Base-by-base conservation (phyloP, 148 eudicot genomes). In the Agrostemma githago region DNA sequence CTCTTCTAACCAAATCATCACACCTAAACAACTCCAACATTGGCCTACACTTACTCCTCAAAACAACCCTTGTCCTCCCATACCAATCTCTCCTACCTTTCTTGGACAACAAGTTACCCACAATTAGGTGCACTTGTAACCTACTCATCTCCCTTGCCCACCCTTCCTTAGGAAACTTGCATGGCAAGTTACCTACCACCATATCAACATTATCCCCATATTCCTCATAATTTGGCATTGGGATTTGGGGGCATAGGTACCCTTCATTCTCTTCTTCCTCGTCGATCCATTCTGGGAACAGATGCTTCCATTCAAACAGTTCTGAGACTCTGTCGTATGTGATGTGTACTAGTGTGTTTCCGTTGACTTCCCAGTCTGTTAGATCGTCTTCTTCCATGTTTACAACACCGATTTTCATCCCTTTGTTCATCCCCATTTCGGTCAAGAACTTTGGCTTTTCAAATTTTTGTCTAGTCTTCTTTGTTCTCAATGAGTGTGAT, bases 281-380 rank as follows among this genome's bases (percentile, higher is more conserved):
- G 21, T 95, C 98, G 3, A 95, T 88, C 97, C 97, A 95, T 68
- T 95, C 98, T 0, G 98, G 98, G 69, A 92, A 95, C 42, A 95
- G 79, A 77, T 88, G 81, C 46, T 88, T 83, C 98, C 98, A 95
- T 69, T 90, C 84, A 1, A 95, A 86, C 0, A 81, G 26, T 40
- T 87, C 70, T 0, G 98, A 91, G 3, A 90, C 97, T 62, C 44
- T 82, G 11, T 91, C 87, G 54, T 84, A 92, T 6, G 72, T 14
- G 38, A 92, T 37, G 3, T 78, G 82, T 60, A 38, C 40, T n/a
- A 85, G 68, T 8, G 79, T 66, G 34, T 85, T 66, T 15, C 89
- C 96, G 1, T 81, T 62, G 7, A 2, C 15, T 17, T 78, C 78
- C 97, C 97, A 95, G 44, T 88, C 90, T 16, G 81, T 87, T 26